A percentile compares a stretch with the other conserved stretches of the same genome.
Evolutionary conservation across 179 eudicot species (phyloP).

Genomic region (Corrigiola litoralis): DNA sequence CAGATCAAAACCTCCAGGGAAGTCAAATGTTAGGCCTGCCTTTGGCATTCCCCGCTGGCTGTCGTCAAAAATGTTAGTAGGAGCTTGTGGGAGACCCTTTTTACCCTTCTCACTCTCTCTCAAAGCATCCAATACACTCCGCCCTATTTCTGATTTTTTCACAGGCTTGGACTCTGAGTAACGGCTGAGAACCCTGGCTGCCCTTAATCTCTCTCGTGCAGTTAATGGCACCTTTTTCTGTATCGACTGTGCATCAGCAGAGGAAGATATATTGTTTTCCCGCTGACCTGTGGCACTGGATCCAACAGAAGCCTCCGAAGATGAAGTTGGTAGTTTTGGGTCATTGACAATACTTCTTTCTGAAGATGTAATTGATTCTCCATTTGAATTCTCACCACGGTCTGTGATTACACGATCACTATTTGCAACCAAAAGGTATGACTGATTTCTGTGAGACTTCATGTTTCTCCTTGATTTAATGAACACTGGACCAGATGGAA

Average conservation of each 20-base stretch:
- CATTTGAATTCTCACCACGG: slow-evolving; percentile 24
- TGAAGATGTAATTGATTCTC: slow-evolving; percentile 27
- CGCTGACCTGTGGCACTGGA: slow-evolving; percentile 17
- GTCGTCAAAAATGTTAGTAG: slow-evolving; percentile 77
- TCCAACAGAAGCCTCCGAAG: slow-evolving; percentile 9
- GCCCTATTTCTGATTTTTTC: slow-evolving; percentile 54
- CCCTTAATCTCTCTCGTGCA: slow-evolving; percentile 84
- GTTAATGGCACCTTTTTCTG: slow-evolving; percentile 60
- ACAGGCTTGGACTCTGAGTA: slow-evolving; percentile 61
- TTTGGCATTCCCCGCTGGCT: slow-evolving; percentile 87
- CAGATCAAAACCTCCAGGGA: slow-evolving; percentile 79
- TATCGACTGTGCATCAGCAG: slow-evolving; percentile 25
- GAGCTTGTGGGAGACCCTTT: slow-evolving; percentile 91
- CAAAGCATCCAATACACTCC: slow-evolving; percentile 74
- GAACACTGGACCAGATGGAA: slow-evolving; percentile 25
- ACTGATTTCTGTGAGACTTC: slow-evolving; percentile 23
- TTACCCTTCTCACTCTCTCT: slow-evolving; percentile 81
- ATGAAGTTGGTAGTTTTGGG: slow-evolving; percentile 2
- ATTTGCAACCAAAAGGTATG: slow-evolving; percentile 40
- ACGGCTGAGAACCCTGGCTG: slow-evolving; percentile 88
- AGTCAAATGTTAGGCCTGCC: slow-evolving; percentile 66
- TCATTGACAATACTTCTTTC: slow-evolving; percentile 7
- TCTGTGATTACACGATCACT: slow-evolving; percentile 51
- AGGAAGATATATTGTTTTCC: slow-evolving; percentile 17
- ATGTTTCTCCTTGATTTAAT: slow-evolving; percentile 26